Evolutionary conservation across 2,329 filamentous ascomycete species (phyloP).

Genomic region (Balansia obtecta): DNA sequence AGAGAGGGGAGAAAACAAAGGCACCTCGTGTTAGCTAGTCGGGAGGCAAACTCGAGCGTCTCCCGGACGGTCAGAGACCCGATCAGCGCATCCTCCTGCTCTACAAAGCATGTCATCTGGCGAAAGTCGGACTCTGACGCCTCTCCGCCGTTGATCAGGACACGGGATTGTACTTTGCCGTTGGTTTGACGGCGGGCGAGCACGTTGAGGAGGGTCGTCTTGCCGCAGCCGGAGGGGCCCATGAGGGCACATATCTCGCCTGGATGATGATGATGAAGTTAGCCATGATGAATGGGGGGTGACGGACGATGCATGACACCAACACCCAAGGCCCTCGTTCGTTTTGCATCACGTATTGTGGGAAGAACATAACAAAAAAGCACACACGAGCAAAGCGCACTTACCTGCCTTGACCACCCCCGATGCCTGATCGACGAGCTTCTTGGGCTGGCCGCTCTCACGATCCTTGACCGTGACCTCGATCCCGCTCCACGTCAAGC

Average conservation of each 20-base stretch:
- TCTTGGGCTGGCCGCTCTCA: constrained; percentile 47
- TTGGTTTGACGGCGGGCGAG: constrained; percentile 45
- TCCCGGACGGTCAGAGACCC: constrained; percentile 71
- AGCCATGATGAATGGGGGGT: not conserved
- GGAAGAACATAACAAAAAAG: too few relatives aligned
- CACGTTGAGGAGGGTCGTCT: constrained; percentile 74
- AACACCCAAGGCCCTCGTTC: too few relatives aligned
- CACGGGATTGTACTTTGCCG: constrained; percentile 24
- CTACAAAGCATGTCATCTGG: constrained; percentile 63
- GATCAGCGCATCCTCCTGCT: constrained; percentile 78
- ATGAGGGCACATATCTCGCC: constrained; percentile 70
- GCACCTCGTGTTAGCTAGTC: constrained; percentile 47
- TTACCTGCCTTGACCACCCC: constrained; percentile 52
- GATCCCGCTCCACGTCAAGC: constrained; percentile 53
- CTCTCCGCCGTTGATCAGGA: constrained; percentile 47
- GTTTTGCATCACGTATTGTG: too few relatives aligned
- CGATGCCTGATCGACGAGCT: constrained; percentile 49
- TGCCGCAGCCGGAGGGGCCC: constrained; percentile 64
- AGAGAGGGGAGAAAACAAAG: constrained; percentile 7
- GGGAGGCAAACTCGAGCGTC: constrained; percentile 66
- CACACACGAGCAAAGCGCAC: not conserved
- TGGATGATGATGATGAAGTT: not conserved
- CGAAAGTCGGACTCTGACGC: constrained; percentile 45
- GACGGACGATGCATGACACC: not conserved
- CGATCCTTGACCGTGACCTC: constrained; percentile 63